These are phyloP conservation scores for Leucoagaricus sp. DNA, from an alignment of 1,284 basidiomycete genomes.

Conservation along the genomic window DNA sequence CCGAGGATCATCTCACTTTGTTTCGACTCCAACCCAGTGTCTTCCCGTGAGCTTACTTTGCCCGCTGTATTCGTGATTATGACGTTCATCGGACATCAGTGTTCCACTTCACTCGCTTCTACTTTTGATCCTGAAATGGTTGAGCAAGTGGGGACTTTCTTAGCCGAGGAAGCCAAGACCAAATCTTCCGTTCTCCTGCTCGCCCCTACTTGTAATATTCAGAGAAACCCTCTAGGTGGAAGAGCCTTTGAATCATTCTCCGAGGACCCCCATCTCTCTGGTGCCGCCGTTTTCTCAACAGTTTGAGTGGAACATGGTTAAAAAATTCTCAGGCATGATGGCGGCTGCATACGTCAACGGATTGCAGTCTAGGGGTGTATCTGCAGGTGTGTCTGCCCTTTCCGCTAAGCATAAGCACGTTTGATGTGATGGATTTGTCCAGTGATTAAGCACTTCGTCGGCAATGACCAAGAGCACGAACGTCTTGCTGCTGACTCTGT, in stretches of 20 bases:
- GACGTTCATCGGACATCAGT: slow-evolving; percentile 37
- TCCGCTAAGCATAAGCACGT: not conserved
- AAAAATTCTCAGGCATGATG: slow-evolving; percentile 44
- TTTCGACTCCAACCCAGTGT: slow-evolving; percentile 62
- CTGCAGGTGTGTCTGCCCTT: slow-evolving; percentile 41
- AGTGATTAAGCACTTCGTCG: slow-evolving; percentile 54
- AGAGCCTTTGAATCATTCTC: slow-evolving; percentile 73
- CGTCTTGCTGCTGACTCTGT: slow-evolving; percentile 63
- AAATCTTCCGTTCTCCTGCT: slow-evolving; percentile 64
- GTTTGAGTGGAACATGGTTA: not conserved
- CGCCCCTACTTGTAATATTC: slow-evolving; percentile 74
- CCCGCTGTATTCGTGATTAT: not conserved
- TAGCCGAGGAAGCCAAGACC: slow-evolving; percentile 63
- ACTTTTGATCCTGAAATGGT: slow-evolving; percentile 63
- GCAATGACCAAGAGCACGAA: slow-evolving; percentile 70
- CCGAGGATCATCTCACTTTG: slow-evolving; percentile 66
- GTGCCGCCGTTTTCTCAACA: slow-evolving; percentile 28
- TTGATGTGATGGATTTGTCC: not conserved
- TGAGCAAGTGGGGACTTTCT: slow-evolving; percentile 52
- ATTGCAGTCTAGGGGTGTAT: slow-evolving; percentile 62
- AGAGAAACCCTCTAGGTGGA: slow-evolving; percentile 61
- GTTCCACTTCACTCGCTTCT: slow-evolving; percentile 67
- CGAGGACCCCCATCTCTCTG: slow-evolving; percentile 66
- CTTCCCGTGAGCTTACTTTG: slow-evolving; percentile 45
- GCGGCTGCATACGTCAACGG: slow-evolving; percentile 68